These are phyloP conservation scores for Fagopyrum esculentum DNA, from an alignment of 148 eudicot genomes.

Conservation along the genomic window DNA sequence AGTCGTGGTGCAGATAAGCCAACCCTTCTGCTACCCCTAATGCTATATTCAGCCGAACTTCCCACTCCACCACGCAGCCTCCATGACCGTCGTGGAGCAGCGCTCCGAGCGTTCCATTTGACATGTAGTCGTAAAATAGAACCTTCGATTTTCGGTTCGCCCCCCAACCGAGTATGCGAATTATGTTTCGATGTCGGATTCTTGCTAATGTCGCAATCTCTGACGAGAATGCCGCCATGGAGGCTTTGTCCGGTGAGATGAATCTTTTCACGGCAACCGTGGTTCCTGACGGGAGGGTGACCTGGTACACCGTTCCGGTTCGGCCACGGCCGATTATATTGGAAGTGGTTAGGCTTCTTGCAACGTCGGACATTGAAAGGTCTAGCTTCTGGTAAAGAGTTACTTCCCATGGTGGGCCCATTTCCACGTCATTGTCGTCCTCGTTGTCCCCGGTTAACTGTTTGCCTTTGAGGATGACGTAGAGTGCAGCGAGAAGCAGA, in stretches of 20 bases:
- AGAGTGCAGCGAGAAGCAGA: constrained; percentile 49
- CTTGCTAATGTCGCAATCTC: constrained; percentile 71
- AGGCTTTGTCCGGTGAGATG: constrained; percentile 41
- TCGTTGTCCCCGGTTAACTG: constrained; percentile 11
- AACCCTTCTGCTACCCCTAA: constrained; percentile 83
- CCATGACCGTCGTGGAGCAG: constrained; percentile 36
- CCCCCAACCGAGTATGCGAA: constrained; percentile 75
- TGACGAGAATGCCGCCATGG: constrained; percentile 60
- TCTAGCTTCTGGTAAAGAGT: constrained; percentile 80
- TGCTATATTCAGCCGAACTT: constrained; percentile 65
- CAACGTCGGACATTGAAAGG: constrained; percentile 60
- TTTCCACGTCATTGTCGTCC: constrained; percentile 49
- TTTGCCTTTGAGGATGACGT: constrained; percentile 38
- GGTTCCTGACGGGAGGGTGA: constrained; percentile 27
- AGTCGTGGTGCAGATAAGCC: constrained; percentile 84
- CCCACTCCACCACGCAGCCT: constrained; percentile 52
- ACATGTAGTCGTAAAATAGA: constrained; percentile 63
- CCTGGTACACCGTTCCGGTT: constrained; percentile 60
- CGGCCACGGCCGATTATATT: constrained; percentile 66
- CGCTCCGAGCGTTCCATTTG: constrained; percentile 60
- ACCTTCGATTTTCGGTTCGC: constrained; percentile 60
- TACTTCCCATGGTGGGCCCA: constrained; percentile 90
- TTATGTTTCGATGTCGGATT: constrained; percentile 77
- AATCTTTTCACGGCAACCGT: constrained; percentile 65
- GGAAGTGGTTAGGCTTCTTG: constrained; percentile 36